These are phyloP conservation scores for Aureobasidium sp. DNA, from an alignment of 2,329 filamentous ascomycete species.

Conservation along the genomic window DNA sequence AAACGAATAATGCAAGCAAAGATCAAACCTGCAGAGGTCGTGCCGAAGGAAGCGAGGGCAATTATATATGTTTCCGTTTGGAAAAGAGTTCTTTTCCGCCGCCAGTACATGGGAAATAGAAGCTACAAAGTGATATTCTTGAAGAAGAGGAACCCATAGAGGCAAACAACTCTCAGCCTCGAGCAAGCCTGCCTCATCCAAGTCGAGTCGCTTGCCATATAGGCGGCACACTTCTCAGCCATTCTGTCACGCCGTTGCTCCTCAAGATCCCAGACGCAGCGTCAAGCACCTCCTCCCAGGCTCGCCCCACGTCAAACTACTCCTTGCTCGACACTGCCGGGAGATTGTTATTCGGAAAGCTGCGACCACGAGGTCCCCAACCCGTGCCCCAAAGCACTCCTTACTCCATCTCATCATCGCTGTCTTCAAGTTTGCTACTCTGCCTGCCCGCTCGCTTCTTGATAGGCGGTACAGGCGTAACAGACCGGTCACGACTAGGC, in stretches of 20 bases:
- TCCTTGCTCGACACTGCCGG: too few species aligned
- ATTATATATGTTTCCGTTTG: not conserved
- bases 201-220: too few species aligned
- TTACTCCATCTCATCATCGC: not conserved
- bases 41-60: not conserved
- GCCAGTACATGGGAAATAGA: too few species aligned
- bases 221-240: too few species aligned
- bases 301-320: too few species aligned
- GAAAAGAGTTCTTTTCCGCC: not conserved
- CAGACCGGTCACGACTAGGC: not conserved
- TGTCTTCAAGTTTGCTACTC: not conserved
- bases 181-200: too few species aligned
- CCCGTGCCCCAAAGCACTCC: not conserved
- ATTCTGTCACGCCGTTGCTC: too few species aligned
- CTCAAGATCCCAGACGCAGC: too few species aligned
- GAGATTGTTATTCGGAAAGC: not conserved
- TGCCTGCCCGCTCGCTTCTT: not conserved
- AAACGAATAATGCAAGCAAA: not conserved
- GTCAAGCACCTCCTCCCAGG: too few species aligned
- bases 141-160: too few species aligned
- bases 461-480: not conserved
- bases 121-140: too few species aligned
- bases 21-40: not conserved
- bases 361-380: not conserved
- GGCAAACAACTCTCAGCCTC: too few species aligned